These are phyloP conservation scores for Cladosporium sp. DNA, from an alignment of 2,329 filamentous ascomycete genomes.

Conservation along the genomic window DNA sequence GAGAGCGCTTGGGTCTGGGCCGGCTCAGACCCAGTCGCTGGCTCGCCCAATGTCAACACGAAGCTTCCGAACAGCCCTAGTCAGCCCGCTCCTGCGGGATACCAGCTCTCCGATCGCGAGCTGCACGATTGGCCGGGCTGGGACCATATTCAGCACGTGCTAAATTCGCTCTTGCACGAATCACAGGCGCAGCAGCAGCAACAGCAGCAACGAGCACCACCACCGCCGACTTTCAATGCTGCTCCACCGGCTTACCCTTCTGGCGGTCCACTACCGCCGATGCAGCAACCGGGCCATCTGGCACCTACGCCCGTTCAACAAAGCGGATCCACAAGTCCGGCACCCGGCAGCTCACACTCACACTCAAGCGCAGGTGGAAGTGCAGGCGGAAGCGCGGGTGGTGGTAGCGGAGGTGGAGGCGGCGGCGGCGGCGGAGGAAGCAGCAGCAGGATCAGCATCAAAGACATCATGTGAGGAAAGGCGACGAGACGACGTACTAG, in stretches of 20 bases:
- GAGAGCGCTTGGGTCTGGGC: slow-evolving; percentile 81
- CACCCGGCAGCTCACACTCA: slow-evolving; percentile 3
- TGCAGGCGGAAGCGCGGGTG: slow-evolving; percentile 23
- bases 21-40: slow-evolving; percentile 21
- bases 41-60: not conserved
- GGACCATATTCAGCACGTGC: slow-evolving; percentile 64
- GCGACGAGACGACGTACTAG: not conserved
- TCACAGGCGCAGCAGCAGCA: slow-evolving; percentile 31
- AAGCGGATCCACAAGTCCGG: slow-evolving; percentile 1
- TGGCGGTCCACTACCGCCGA: not conserved
- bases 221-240: slow-evolving; percentile 18
- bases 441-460: slow-evolving; percentile 31
- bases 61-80: not conserved
- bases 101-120: slow-evolving; percentile 26
- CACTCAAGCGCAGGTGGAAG: slow-evolving; percentile 16
- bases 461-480: slow-evolving; percentile 32
- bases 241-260: slow-evolving; percentile 12
- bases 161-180: slow-evolving; percentile 53
- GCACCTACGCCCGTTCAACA: not conserved
- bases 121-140: slow-evolving; percentile 72
- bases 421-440: not conserved
- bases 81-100: slow-evolving; percentile 10
- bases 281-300: not conserved
- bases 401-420: not conserved
- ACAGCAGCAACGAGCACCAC: slow-evolving; percentile 17